Conservation (phyloP, 305 asterid genomes). For the Fraxinus sp. region DNA sequence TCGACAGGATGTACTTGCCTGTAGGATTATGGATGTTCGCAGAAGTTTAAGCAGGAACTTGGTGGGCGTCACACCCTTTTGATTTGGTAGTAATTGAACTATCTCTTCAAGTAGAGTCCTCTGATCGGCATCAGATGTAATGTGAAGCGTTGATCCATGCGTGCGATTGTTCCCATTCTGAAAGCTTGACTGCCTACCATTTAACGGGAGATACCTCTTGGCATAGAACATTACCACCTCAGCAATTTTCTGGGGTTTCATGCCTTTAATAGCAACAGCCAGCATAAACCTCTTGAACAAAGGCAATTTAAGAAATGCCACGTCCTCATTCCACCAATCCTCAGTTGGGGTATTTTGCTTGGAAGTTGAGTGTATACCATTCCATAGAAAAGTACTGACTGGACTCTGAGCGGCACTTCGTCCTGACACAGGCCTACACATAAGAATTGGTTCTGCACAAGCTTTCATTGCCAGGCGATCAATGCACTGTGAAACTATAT, state of each 20-base stretch:
- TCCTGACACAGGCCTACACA: constrained; percentile 21
- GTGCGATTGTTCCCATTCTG: neutral
- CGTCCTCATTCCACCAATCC: constrained; percentile 48
- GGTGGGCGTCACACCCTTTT: constrained; percentile 39
- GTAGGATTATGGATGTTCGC: constrained; percentile 34
- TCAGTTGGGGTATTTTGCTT: constrained; percentile 25
- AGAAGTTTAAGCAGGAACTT: constrained; percentile 42
- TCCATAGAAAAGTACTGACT: constrained; percentile 26
- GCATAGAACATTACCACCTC: constrained; percentile 39
- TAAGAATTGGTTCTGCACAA: constrained; percentile 28
- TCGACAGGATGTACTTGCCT: constrained; percentile 28
- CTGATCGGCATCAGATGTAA: constrained; percentile 38
- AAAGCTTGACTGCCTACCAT: constrained; percentile 27
- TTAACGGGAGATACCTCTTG: constrained; percentile 37
- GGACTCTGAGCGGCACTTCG: constrained; percentile 16
- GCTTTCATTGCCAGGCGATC: constrained; percentile 39
- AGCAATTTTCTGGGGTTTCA: constrained; percentile 29
- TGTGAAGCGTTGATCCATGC: constrained; percentile 13
- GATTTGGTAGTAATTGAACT: constrained; percentile 40
- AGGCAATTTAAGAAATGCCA: constrained; percentile 30
- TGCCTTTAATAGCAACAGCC: constrained; percentile 30
- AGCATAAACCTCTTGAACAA: constrained; percentile 37
- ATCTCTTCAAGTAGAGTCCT: constrained; percentile 46
- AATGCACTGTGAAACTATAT: constrained; percentile 41
- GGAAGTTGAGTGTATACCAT: constrained; percentile 34